Conservation (phyloP, 1,284 basidiomycete species). For the Caloboletus firmus region DNA sequence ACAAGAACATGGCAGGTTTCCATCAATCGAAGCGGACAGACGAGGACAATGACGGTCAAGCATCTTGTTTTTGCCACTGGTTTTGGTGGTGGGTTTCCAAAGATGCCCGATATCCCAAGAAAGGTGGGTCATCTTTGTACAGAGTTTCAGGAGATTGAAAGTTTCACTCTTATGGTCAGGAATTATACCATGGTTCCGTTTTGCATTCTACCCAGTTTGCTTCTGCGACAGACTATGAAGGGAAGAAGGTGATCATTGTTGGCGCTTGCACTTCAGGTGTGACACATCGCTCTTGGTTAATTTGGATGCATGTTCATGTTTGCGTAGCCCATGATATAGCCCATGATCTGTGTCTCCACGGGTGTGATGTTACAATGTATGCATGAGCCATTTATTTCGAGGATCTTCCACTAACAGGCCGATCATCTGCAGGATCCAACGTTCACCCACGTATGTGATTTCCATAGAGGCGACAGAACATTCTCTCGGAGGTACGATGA, state of each 20-base stretch:
- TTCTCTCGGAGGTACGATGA: slow-evolving; percentile 16
- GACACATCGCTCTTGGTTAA: not conserved
- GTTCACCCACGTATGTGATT: slow-evolving; percentile 30
- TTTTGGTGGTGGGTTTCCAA: slow-evolving; percentile 37
- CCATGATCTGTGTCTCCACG: slow-evolving; percentile 21
- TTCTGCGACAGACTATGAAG: slow-evolving; percentile 31
- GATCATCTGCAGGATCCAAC: slow-evolving; percentile 23
- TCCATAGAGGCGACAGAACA: slow-evolving; percentile 14
- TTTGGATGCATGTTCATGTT: not conserved
- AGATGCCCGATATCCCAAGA: slow-evolving; percentile 32
- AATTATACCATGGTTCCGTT: slow-evolving; percentile 17
- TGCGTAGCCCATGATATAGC: slow-evolving; percentile 32
- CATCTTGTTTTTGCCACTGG: slow-evolving; percentile 44
- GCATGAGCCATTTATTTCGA: not conserved
- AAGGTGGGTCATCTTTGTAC: slow-evolving; percentile 10
- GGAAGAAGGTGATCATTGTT: slow-evolving; percentile 28
- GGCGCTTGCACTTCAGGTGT: slow-evolving; percentile 33
- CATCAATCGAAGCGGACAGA: slow-evolving; percentile 26
- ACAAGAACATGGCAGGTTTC: slow-evolving; percentile 36
- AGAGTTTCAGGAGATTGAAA: not conserved
- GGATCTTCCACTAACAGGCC: not conserved
- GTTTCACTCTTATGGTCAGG: slow-evolving; percentile 10
- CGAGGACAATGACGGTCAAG: slow-evolving; percentile 30
- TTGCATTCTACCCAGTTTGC: slow-evolving; percentile 42
- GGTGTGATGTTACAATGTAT: slow-evolving; percentile 29